Conservation (phyloP, 2,329 filamentous ascomycete genomes). For the Cladophialophora psammophila region DNA sequence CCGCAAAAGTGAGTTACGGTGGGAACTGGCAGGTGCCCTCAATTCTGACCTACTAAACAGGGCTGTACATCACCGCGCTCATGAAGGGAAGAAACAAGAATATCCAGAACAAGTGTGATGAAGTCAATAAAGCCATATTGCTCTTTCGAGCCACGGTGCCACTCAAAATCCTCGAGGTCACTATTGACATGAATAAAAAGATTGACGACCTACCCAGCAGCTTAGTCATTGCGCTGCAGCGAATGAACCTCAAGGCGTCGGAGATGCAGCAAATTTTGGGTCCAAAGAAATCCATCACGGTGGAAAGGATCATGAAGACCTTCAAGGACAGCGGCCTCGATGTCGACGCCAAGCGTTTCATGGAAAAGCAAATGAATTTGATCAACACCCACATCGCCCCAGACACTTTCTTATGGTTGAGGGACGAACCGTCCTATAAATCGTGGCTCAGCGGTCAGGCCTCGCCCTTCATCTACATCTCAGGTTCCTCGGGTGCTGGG, state of each 20-base stretch:
- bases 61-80: too few species aligned
- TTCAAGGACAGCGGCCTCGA: too few species aligned
- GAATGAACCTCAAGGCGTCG: too few species aligned
- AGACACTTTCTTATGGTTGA: neutral
- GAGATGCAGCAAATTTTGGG: too few species aligned
- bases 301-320: too few species aligned
- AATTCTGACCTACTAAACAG: too few species aligned
- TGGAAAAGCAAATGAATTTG: too few species aligned
- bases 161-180: constrained; percentile 3
- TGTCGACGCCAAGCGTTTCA: too few species aligned
- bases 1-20: too few species aligned
- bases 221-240: too few species aligned
- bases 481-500: constrained; percentile 1
- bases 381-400: neutral
- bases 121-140: neutral
- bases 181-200: neutral
- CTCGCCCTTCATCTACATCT: constrained; percentile 3
- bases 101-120: neutral
- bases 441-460: neutral
- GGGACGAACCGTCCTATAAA: neutral
- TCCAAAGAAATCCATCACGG: too few species aligned
- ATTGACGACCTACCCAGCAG: neutral
- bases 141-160: neutral
- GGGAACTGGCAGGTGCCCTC: too few species aligned
- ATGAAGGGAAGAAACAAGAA: constrained; percentile 7